A percentile compares a stretch with the other conserved stretches of the same genome.
Conservation (phyloP, 2,329 filamentous ascomycete genomes). For the Fusarium nisikadoi region DNA sequence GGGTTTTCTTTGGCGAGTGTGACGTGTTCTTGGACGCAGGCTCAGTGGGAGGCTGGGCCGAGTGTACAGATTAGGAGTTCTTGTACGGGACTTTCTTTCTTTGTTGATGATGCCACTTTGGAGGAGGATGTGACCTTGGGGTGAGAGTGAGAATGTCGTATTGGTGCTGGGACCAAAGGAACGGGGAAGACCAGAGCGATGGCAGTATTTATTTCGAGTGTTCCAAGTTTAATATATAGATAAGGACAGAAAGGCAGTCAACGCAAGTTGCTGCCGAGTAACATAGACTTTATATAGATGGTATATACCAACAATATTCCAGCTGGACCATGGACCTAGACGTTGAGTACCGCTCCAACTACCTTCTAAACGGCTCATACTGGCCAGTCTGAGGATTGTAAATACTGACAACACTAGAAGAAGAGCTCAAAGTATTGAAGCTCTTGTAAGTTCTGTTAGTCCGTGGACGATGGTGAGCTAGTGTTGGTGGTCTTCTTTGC, state of each 20-base stretch:
- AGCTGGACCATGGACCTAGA: background rate
- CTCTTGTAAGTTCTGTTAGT: slow-evolving; percentile 20
- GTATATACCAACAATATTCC: background rate
- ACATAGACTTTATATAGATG: background rate
- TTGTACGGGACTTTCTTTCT: background rate
- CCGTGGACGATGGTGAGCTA: slow-evolving; percentile 4
- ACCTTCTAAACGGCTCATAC: slow-evolving; percentile 13
- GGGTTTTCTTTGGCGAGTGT: background rate
- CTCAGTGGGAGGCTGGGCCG: background rate
- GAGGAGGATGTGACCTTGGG: background rate
- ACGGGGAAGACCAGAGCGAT: fast-evolving
- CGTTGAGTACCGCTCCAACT: fast-evolving
- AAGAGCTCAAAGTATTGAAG: slow-evolving; percentile 10
- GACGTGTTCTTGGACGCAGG: slow-evolving; percentile 10
- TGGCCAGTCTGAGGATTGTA: slow-evolving; percentile 17
- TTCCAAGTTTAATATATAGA: background rate
- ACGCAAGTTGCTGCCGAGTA: background rate
- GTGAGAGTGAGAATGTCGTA: fast-evolving
- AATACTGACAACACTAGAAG: slow-evolving; percentile 14
- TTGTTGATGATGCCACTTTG: background rate
- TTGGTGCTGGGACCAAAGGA: background rate
- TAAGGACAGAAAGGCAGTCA: background rate
- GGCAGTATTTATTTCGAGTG: background rate
- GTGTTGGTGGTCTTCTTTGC: slow-evolving; percentile 6
- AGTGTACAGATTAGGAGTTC: background rate